Evolutionary conservation across 768 basidiomycete species (phyloP).

Genomic region (Boletus sp.): DNA sequence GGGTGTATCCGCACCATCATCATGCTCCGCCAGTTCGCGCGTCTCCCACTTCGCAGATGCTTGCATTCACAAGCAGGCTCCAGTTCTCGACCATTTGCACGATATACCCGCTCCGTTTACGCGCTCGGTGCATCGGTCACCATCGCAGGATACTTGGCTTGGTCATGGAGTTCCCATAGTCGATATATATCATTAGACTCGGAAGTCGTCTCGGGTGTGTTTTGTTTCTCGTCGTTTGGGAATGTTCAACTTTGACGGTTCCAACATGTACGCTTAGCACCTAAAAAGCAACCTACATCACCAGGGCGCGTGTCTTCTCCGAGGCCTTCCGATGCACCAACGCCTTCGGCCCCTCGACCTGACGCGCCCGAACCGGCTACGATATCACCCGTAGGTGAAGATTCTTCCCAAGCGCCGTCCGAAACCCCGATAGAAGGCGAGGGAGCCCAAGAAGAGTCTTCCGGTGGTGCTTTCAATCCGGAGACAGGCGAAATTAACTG

Average conservation of each 20-base stretch:
- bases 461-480: conserved; percentile 79
- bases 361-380: conserved; percentile 16
- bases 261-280: conserved; percentile 10
- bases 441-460: conserved; percentile 26
- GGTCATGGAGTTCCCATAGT: conserved; percentile 41
- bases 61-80: conserved; percentile 43
- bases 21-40: conserved; percentile 57
- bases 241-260: not conserved
- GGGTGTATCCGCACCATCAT: too few species aligned
- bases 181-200: conserved; percentile 50
- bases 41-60: conserved; percentile 50
- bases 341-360: conserved; percentile 11
- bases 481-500: conserved; percentile 99
- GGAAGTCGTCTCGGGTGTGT: conserved; percentile 28
- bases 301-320: conserved; percentile 1
- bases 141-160: conserved; percentile 46
- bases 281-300: conserved; percentile 12
- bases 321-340: conserved; percentile 18
- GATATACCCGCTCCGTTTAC: conserved; percentile 29
- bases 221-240: not conserved
- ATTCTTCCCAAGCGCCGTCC: conserved; percentile 6
- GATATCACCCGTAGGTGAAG: conserved; percentile 1
- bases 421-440: conserved; percentile 19
- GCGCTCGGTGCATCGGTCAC: conserved; percentile 45
- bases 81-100: conserved; percentile 19